Evolutionary conservation across 176 grass and related monocot species (phyloP).

Genomic region (Aegilops umbellulata): DNA sequence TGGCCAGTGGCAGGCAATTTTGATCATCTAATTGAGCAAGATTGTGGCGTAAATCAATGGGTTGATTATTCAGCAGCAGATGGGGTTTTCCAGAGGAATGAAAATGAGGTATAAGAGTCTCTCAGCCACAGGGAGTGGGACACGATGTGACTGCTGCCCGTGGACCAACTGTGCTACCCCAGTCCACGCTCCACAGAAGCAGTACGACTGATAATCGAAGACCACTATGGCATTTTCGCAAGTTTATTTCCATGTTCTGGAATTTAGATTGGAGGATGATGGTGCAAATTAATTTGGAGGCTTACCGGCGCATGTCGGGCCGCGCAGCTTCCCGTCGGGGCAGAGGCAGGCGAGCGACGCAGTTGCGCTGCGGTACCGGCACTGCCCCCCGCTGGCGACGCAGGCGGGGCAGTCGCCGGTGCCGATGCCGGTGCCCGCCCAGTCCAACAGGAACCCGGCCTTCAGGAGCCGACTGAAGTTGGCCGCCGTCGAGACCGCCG

Average conservation of each 20-base stretch:
- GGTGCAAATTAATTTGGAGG: no score
- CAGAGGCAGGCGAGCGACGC: constrained; percentile 30
- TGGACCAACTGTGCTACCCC: no score
- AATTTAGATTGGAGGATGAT: no score
- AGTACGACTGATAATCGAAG: no score
- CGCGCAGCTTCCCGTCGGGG: no score
- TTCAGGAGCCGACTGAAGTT: constrained; percentile 32
- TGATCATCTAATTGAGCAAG: neutral
- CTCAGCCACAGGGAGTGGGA: no score
- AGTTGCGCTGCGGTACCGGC: neutral
- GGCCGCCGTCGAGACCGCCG: neutral
- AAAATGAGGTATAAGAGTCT: no score
- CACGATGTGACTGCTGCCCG: no score
- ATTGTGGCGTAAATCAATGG: neutral
- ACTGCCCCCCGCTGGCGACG: constrained; percentile 29
- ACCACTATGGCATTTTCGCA: no score
- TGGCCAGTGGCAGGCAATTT: neutral
- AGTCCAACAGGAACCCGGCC: constrained; percentile 44
- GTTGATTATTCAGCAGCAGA: neutral
- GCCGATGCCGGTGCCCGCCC: neutral
- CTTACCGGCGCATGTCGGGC: no score
- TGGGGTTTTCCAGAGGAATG: neutral
- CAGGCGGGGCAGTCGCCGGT: neutral
- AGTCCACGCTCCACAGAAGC: no score
- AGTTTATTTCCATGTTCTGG: no score